A percentile compares a stretch with the other conserved stretches of the same genome.
phyloP scores from a whole-genome alignment of 1,284 basidiomycete genomes.

The Heterobasidion parviporum region DNA sequence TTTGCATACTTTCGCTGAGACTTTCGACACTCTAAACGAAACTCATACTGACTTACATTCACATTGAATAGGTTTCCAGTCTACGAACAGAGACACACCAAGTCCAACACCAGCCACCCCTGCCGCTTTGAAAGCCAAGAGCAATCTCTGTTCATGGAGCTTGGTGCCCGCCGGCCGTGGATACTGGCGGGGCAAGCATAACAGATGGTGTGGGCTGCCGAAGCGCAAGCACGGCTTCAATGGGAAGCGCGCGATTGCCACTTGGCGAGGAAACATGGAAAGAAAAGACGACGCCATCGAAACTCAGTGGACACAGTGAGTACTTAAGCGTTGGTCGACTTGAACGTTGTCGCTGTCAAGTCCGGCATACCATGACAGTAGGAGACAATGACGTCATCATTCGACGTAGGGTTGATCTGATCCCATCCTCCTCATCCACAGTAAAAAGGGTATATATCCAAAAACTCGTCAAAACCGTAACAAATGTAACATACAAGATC shows the following conservation, averaged over 20 bases:
- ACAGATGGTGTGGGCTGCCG: not conserved
- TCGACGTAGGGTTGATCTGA: too few species aligned
- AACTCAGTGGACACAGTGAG: too few species aligned
- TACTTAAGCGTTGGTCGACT: too few species aligned
- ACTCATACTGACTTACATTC: constrained; percentile 19
- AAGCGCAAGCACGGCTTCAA: too few species aligned
- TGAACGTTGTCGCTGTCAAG: too few species aligned
- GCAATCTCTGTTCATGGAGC: not conserved
- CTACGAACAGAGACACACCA: constrained; percentile 15
- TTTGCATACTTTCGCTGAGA: not conserved
- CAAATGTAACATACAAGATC: not conserved
- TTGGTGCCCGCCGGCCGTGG: not conserved
- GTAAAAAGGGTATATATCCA: too few species aligned
- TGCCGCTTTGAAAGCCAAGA: constrained; percentile 6
- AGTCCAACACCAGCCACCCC: constrained; percentile 18
- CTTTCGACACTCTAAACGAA: not conserved
- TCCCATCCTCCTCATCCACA: too few species aligned
- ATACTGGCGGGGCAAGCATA: not conserved
- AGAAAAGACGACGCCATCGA: too few species aligned
- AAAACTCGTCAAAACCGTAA: not conserved
- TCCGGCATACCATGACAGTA: too few species aligned
- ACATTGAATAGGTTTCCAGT: constrained; percentile 19
- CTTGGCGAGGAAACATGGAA: too few species aligned
- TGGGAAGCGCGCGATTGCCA: too few species aligned
- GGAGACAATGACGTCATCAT: too few species aligned